A percentile compares a stretch with the other conserved stretches of the same genome.
Conservation (phyloP, 176 grass and related monocot species). For the Zea luxurians region DNA sequence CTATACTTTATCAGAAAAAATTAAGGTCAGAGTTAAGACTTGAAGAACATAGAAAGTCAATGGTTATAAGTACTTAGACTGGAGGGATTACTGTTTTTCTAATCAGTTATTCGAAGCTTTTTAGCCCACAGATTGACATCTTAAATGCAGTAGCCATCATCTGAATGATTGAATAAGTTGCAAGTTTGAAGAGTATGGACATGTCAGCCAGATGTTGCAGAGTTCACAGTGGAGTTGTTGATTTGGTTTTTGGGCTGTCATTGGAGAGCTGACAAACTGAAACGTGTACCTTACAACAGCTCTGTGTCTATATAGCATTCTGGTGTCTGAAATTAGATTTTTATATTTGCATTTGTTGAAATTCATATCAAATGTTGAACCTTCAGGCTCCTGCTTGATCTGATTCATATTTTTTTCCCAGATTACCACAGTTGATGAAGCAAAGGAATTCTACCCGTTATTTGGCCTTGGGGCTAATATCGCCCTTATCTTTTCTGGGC, state of each 20-base stretch:
- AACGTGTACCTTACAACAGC: not conserved
- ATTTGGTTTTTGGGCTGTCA: not conserved
- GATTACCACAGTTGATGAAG: constrained; percentile 91
- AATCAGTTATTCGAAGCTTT: not conserved
- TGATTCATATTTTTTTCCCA: constrained; percentile 37
- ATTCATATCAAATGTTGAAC: not conserved
- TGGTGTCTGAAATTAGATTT: not conserved
- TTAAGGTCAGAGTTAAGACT: not conserved
- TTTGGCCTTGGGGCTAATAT: constrained; percentile 92
- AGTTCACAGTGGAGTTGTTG: not conserved
- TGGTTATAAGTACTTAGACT: not conserved
- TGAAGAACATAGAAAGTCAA: not conserved
- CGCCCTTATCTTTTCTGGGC: constrained; percentile 76
- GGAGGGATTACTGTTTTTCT: not conserved
- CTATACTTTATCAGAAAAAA: not conserved
- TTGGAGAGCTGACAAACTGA: not conserved
- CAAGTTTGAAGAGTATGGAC: not conserved
- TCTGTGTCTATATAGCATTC: not conserved
- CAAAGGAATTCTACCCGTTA: constrained; percentile 88
- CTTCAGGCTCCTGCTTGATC: not conserved
- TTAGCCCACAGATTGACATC: not conserved
- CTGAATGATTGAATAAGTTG: not conserved
- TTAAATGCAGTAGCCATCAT: not conserved
- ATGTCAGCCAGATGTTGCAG: not conserved
- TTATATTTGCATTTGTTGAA: constrained; percentile 4